phyloP scores from a whole-genome alignment of 108 stramenopile genomes.

The Cyclostephanos tholiformis region DNA sequence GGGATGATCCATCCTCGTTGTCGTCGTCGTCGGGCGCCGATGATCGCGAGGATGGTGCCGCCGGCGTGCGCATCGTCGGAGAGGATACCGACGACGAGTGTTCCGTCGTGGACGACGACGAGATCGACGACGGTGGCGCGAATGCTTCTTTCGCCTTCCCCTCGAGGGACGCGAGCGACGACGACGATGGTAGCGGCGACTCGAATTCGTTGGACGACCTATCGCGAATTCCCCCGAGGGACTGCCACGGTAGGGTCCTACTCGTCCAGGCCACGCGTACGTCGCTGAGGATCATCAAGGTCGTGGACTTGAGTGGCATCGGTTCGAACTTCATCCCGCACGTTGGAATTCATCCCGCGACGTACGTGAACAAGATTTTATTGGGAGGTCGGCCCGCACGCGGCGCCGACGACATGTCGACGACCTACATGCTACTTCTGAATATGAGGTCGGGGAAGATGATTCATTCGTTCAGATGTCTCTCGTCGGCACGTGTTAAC shows the following conservation, averaged over 20 bases:
- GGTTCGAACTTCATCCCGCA: conserved; percentile 59
- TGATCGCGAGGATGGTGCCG: conserved; percentile 7
- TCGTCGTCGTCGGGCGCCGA: too few relatives aligned
- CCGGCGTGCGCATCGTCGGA: neutral
- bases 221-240: conserved; percentile 14
- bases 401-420: conserved; percentile 17
- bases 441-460: conserved; percentile 77
- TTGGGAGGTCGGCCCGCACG: conserved; percentile 55
- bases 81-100: conserved; percentile 16
- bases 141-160: conserved; percentile 34
- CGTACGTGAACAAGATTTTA: conserved; percentile 89
- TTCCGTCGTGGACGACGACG: conserved; percentile 34
- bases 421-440: conserved; percentile 63
- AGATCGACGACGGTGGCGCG: conserved; percentile 38
- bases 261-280: conserved; percentile 63
- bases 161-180: conserved; percentile 25
- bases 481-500: conserved; percentile 2
- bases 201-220: conserved; percentile 14
- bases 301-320: conserved; percentile 51
- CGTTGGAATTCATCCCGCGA: conserved; percentile 77
- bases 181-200: conserved; percentile 15
- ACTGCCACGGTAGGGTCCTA: conserved; percentile 63
- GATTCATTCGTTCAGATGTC: conserved; percentile 75
- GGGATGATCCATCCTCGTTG: conserved; percentile 9
- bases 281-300: conserved; percentile 61